A percentile compares a stretch with the other conserved stretches of the same genome.
Conservation (phyloP, 768 basidiomycete species). For the Mrakia hoshinonis region DNA sequence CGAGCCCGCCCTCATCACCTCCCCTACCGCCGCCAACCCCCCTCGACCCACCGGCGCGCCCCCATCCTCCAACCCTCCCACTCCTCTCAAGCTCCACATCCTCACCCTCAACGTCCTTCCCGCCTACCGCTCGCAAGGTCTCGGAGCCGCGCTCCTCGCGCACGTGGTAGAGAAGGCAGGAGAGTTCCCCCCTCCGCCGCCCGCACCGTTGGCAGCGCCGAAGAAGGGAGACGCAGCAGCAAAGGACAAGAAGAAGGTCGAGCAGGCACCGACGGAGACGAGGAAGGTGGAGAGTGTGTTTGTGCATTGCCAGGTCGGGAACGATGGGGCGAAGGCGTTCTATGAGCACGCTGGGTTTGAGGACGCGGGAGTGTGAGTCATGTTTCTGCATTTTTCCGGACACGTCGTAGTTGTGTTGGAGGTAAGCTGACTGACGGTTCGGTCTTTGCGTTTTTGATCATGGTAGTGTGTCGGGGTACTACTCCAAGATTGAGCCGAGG, state of each 20-base stretch:
- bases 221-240: not conserved
- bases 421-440: not conserved
- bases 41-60: not conserved
- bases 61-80: not conserved
- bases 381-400: no score
- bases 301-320: slow-evolving; percentile 28
- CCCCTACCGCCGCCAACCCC: slow-evolving; percentile 8
- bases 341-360: slow-evolving; percentile 18
- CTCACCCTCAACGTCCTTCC: slow-evolving; percentile 29
- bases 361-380: slow-evolving; percentile 19
- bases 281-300: slow-evolving; percentile 21
- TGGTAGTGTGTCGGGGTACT: slow-evolving; percentile 16
- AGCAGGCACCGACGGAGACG: not conserved
- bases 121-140: slow-evolving; percentile 26
- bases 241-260: not conserved
- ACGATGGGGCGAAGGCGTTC: slow-evolving; percentile 26
- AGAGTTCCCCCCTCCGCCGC: slow-evolving; percentile 11
- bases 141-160: slow-evolving; percentile 21
- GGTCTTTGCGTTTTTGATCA: not conserved
- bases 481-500: slow-evolving; percentile 24
- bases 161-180: slow-evolving; percentile 19
- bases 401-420: not conserved
- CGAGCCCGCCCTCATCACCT: slow-evolving; percentile 14
- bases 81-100: slow-evolving; percentile 28
- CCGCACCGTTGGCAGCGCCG: not conserved